Conservation (phyloP, 2,329 filamentous ascomycete species). For the Aspergillus texensis region DNA sequence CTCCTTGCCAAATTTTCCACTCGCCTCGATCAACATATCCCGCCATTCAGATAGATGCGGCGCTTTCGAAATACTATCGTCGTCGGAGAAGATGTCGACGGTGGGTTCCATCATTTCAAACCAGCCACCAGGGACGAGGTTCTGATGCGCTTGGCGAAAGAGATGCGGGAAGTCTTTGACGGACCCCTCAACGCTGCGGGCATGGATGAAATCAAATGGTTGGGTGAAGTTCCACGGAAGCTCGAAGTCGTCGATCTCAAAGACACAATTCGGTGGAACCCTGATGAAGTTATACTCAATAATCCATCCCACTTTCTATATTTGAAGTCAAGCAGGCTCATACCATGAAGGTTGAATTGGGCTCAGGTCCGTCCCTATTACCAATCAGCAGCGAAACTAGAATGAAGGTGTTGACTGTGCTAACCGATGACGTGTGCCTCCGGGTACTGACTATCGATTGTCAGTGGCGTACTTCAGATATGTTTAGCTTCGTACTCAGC, state of each 20-base stretch:
- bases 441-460: slow-evolving; percentile 26
- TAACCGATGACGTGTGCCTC: slow-evolving; percentile 23
- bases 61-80: slow-evolving; percentile 30
- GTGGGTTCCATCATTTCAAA: slow-evolving; percentile 50
- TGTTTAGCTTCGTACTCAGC: slow-evolving; percentile 24
- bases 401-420: not conserved
- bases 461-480: not conserved
- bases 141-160: slow-evolving; percentile 27
- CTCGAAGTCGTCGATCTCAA: slow-evolving; percentile 35
- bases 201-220: slow-evolving; percentile 33
- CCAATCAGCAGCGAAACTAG: not conserved
- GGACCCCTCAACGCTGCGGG: slow-evolving; percentile 28
- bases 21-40: slow-evolving; percentile 31
- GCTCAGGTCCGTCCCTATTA: slow-evolving; percentile 31
- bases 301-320: not conserved
- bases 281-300: slow-evolving; percentile 11
- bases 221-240: slow-evolving; percentile 26
- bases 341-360: slow-evolving; percentile 32
- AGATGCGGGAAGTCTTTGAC: slow-evolving; percentile 27
- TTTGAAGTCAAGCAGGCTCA: not conserved
- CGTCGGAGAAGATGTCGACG: slow-evolving; percentile 33
- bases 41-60: slow-evolving; percentile 30
- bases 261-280: slow-evolving; percentile 32
- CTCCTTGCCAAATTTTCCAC: slow-evolving; percentile 35
- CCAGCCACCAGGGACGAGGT: slow-evolving; percentile 54